A percentile compares a stretch with the other conserved stretches of the same genome.
phyloP scores from a whole-genome alignment of 2,329 filamentous ascomycete genomes.

The Emergomyces pasteurianus region DNA sequence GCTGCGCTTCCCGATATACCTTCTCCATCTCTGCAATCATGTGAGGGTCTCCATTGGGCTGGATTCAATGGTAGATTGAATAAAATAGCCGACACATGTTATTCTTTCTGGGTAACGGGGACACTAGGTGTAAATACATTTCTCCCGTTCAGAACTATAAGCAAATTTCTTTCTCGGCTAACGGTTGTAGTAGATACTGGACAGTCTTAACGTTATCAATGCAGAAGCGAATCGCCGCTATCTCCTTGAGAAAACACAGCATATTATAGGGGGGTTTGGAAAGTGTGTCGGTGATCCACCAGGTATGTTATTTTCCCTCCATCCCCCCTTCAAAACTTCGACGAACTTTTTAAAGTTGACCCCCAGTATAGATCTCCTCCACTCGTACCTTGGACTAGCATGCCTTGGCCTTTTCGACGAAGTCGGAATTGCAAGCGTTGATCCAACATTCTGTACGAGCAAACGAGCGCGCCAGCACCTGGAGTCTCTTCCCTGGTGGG shows the following conservation, averaged over 20 bases:
- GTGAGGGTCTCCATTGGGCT: slow-evolving; percentile 38
- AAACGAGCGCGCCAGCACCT: slow-evolving; percentile 31
- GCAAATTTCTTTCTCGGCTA: background rate
- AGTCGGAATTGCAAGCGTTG: slow-evolving; percentile 54
- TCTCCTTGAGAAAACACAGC: slow-evolving; percentile 74
- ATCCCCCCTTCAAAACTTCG: slow-evolving; percentile 3
- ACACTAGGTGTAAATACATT: slow-evolving; percentile 38
- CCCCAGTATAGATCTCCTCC: slow-evolving; percentile 55
- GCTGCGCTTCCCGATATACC: slow-evolving; percentile 17
- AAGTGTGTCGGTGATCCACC: slow-evolving; percentile 57
- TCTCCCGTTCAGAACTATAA: background rate
- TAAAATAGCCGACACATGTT: slow-evolving; percentile 90
- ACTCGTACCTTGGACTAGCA: slow-evolving; percentile 78
- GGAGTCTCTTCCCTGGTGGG: slow-evolving; percentile 31
- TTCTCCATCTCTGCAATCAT: slow-evolving; percentile 8
- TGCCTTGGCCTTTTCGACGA: slow-evolving; percentile 65
- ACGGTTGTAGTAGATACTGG: slow-evolving; percentile 41
- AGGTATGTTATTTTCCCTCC: slow-evolving; percentile 33
- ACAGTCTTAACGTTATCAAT: slow-evolving; percentile 47
- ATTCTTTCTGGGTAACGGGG: slow-evolving; percentile 80
- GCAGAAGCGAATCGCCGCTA: slow-evolving; percentile 56
- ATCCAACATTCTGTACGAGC: slow-evolving; percentile 66
- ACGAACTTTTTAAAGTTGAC: slow-evolving; percentile 18
- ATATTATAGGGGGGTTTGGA: slow-evolving; percentile 71
- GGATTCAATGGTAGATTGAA: slow-evolving; percentile 87